Evolutionary conservation across 2,329 filamentous ascomycete species (phyloP).

Genomic region (Lasiodiplodia theobromae): DNA sequence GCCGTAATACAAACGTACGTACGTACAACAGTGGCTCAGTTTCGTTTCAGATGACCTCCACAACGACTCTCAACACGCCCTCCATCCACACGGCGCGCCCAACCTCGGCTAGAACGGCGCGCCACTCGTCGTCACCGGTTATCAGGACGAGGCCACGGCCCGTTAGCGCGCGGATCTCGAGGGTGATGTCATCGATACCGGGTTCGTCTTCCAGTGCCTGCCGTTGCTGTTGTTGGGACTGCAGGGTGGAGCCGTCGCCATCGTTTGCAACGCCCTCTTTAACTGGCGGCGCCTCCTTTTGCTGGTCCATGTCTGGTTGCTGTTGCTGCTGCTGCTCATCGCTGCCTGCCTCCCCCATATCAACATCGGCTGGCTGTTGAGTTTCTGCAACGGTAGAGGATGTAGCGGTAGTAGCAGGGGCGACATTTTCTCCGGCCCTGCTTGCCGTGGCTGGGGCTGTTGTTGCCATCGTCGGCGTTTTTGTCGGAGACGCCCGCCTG

Average conservation of each 20-base stretch:
- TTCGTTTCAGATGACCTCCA: constrained; percentile 34
- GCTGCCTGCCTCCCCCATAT: neutral
- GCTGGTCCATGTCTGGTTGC: neutral
- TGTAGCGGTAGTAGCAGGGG: neutral
- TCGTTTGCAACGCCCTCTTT: neutral
- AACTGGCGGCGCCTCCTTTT: neutral
- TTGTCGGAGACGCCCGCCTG: neutral
- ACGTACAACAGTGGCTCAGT: neutral
- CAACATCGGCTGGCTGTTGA: neutral
- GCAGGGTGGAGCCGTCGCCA: neutral
- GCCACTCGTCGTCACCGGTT: constrained; percentile 38
- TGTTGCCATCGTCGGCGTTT: neutral
- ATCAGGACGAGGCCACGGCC: constrained; percentile 37
- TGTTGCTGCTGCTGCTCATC: neutral
- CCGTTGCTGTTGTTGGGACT: neutral
- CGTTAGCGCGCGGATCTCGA: constrained; percentile 38
- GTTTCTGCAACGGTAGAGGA: neutral
- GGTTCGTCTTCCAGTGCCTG: neutral
- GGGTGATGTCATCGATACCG: constrained; percentile 29
- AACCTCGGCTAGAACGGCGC: constrained; percentile 38
- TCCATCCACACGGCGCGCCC: constrained; percentile 41
- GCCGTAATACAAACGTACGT: neutral
- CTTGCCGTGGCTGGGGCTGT: neutral
- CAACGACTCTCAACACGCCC: constrained; percentile 41
- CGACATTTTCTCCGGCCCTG: neutral